These are phyloP conservation scores for Colletotrichum sidae DNA, from an alignment of 2,329 filamentous ascomycete species.

Conservation along the genomic window DNA sequence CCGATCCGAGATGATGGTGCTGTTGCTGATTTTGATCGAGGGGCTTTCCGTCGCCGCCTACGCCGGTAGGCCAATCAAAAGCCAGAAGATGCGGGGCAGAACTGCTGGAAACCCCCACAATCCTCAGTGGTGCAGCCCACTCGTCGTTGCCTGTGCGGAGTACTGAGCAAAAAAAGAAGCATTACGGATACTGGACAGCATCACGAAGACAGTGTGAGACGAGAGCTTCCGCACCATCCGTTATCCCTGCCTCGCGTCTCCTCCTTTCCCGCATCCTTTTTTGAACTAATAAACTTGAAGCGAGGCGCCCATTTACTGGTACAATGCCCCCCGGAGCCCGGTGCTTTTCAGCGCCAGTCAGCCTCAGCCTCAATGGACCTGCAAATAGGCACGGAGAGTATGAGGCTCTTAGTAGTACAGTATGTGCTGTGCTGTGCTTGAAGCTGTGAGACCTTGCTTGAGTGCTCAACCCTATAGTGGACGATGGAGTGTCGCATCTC, in stretches of 20 bases:
- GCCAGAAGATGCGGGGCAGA: background rate
- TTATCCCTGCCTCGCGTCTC: conserved; percentile 12
- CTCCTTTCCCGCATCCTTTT: conserved; percentile 24
- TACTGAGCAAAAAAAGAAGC: background rate
- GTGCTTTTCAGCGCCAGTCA: too few species aligned
- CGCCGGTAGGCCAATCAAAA: conserved; percentile 4
- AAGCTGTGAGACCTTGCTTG: too few species aligned
- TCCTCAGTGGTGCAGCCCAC: conserved; percentile 8
- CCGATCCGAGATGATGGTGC: conserved; percentile 36
- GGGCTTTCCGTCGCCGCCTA: conserved; percentile 1
- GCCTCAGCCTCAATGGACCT: too few species aligned
- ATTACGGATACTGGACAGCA: too few species aligned
- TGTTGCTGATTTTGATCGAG: conserved; percentile 30
- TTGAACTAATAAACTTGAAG: conserved; percentile 31
- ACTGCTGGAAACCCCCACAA: conserved; percentile 6
- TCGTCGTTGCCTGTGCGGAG: background rate
- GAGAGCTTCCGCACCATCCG: background rate
- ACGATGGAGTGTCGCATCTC: too few species aligned
- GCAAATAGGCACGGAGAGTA: background rate
- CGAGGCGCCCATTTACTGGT: conserved; percentile 8
- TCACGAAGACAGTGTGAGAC: conserved; percentile 19
- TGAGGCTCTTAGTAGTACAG: too few species aligned
- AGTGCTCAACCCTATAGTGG: too few species aligned
- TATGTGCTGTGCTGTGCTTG: too few species aligned
- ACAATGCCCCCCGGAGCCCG: too few species aligned